Percentiles rank a stretch among this genome's conserved stretches.
These are phyloP conservation scores for Fusarium citri DNA, from an alignment of 2,329 filamentous ascomycete species.

Conservation along the genomic window DNA sequence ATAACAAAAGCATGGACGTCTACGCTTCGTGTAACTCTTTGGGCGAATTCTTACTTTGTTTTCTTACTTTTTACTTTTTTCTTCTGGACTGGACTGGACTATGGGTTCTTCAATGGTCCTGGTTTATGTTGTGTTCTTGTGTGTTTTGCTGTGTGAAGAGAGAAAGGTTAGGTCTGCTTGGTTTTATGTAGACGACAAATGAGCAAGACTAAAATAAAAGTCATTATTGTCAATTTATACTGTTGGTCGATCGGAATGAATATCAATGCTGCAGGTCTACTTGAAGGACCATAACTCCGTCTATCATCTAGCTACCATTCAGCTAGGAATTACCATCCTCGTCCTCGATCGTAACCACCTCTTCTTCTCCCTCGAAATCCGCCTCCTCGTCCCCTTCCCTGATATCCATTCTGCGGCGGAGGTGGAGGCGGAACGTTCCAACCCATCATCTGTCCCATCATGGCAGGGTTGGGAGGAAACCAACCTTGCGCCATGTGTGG, in stretches of 20 bases:
- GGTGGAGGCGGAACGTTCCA: slow-evolving; percentile 44
- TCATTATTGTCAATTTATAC: slow-evolving; percentile 42
- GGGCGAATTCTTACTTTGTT: slow-evolving; percentile 32
- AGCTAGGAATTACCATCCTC: slow-evolving; percentile 36
- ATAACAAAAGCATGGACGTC: slow-evolving; percentile 37
- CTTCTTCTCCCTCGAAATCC: slow-evolving; percentile 48
- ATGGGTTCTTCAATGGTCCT: slow-evolving; percentile 22
- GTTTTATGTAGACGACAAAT: slow-evolving; percentile 48
- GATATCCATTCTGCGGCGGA: slow-evolving; percentile 41
- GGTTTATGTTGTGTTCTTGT: slow-evolving; percentile 23
- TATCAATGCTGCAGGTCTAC: neutral
- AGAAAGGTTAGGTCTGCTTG: slow-evolving; percentile 36
- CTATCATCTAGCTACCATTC: neutral
- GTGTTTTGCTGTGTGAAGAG: slow-evolving; percentile 23
- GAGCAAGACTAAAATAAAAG: slow-evolving; percentile 48
- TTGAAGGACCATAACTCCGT: neutral
- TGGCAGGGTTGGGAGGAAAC: slow-evolving; percentile 45
- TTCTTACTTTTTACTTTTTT: slow-evolving; percentile 29
- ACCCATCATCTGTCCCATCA: slow-evolving; percentile 46
- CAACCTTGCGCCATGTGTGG: slow-evolving; percentile 44
- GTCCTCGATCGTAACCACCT: slow-evolving; percentile 50
- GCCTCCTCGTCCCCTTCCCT: slow-evolving; percentile 39
- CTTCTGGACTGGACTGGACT: slow-evolving; percentile 29
- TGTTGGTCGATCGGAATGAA: neutral
- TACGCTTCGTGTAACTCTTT: slow-evolving; percentile 45